Evolutionary conservation across 768 basidiomycete species (phyloP), one percentile per base, ranked within the genome.

Genomic region (Suillus variegatus): DNA sequence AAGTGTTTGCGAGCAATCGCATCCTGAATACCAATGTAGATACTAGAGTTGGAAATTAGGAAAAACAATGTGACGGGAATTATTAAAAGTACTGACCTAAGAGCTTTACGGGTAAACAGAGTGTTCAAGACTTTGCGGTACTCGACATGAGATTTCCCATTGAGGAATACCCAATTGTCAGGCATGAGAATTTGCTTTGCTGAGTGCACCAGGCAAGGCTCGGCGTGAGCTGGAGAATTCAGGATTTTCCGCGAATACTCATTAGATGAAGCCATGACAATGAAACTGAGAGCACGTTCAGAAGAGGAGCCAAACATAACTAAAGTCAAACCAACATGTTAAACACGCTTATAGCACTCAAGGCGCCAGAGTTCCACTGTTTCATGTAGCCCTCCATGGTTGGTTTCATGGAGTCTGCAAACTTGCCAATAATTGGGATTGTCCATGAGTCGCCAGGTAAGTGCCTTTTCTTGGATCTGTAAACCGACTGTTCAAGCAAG

Each of bases 121-220:
- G 84, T 81, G 76, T 98, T 98, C 56, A 99, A 80, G 51, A 91
- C 89, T 67, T 91, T 91, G 66, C 97, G 92, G 77, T 97, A 99
- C 28, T 97, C 94, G 64, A 95, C 89, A 74, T 99, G 97, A 4
- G 80, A 85, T 79, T 95, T 98, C 28, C 97, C 97, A 62, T 87
- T 97, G 49, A 99, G 82, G 82, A 99, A 99, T n/a, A 99, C 97
- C 95, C 95, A 97, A 80, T 97, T 97, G 43, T 95, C 91, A 2
- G 91, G 83, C 61, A 85, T 83, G 52, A 99, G 84, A 64, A 99
- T 82, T 63, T 89, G 82, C 78, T 97, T 97, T 40, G 94, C 97
- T 7, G 94, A 92, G 69, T 94, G 83, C 36, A 98, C 95, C 20
- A 99, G 88, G 74, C 94, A 97, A 0, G 97, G 97, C 76, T 98